Base-by-base conservation (phyloP, 1,284 basidiomycete species). In the Filobasidium uniguttulatum region DNA sequence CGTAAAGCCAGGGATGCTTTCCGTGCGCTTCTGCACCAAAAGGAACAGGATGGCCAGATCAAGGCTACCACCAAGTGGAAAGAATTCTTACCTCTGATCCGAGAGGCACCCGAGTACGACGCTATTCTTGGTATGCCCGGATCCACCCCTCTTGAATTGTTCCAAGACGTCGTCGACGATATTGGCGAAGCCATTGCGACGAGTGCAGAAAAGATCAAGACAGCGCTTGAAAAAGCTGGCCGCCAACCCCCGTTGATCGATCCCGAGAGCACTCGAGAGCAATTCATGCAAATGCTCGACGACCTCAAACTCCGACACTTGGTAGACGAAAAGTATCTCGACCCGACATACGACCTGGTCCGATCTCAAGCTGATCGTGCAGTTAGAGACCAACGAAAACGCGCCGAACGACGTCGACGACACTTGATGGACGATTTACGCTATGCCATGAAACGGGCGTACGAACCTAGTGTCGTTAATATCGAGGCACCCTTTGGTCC, bases 351-450 rank as follows among this genome's bases (percentile, higher is more conserved):
- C 62, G 69, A 72, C 19, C 77, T 80, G 51, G 86, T 89, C 22
- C 81, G 79, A 49, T 75, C 79, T 10, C 74, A 76, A 49, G 80
- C 83, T 5, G 58, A 80, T 31, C 84, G 82, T 65, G 80, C 80
- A 52, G 77, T 81, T 34, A 79, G 82, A 22, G 89, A 88, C 23
- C 89, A 86, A 66, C 80, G 75, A 57, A 77, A 85, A 14, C 75
- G 84, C 22, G 72, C 81, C 0, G 94, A 98, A 67, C 77, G 89
- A 41, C 81, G 78, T 59, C 78, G 83, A 54, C 77, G 93, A 20
- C 85, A 94, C 65, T 71, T 85, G 50, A 87, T 94, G 61, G 93
- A 99, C 63, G 94, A 98, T 62, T 73, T 98, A 30, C 83, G 94
- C 3, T 96, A 97, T 66, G 94, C 90, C 0, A 75, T 97, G 56